Percentiles rank a stretch among this genome's conserved stretches.
These are phyloP conservation scores for Dactylellina haptotyla DNA, from an alignment of 2,329 filamentous ascomycete species.

Conservation along the genomic window DNA sequence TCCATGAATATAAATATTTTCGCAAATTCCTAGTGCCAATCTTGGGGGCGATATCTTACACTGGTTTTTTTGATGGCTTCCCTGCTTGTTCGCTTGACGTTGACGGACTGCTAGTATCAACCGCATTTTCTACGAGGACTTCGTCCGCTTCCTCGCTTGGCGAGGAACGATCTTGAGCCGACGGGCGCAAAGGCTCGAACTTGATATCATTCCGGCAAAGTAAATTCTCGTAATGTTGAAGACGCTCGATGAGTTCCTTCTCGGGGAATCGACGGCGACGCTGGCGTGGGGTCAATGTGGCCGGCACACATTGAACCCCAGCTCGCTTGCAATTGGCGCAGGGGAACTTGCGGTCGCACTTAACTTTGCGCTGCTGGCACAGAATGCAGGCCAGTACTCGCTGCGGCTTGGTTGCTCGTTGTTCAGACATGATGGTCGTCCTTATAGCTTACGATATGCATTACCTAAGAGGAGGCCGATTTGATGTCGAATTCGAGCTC, in stretches of 20 bases:
- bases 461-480: not conserved
- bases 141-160: conserved; percentile 56
- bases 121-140: too few relatives aligned
- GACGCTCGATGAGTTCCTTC: conserved; percentile 74
- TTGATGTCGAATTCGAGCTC: not conserved
- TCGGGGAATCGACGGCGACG: conserved; percentile 70
- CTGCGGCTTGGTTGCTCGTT: conserved; percentile 56
- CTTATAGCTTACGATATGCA: not conserved
- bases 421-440: conserved; percentile 67
- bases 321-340: conserved; percentile 75
- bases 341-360: conserved; percentile 77
- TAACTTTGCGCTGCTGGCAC: conserved; percentile 80
- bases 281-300: conserved; percentile 69
- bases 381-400: conserved; percentile 71
- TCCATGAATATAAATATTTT: not conserved
- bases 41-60: not conserved
- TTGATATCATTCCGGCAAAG: conserved; percentile 73
- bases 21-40: too few relatives aligned
- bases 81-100: conserved; percentile 45
- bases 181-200: conserved; percentile 74
- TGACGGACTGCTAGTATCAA: conserved; percentile 54
- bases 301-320: conserved; percentile 70
- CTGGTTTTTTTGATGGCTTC: not conserved
- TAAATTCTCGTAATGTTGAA: conserved; percentile 74
- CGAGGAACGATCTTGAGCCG: conserved; percentile 62